A percentile compares a stretch with the other conserved stretches of the same genome.
These are phyloP conservation scores for Crataegus laevigata DNA, from an alignment of 306 rosid species.

Conservation along the genomic window DNA sequence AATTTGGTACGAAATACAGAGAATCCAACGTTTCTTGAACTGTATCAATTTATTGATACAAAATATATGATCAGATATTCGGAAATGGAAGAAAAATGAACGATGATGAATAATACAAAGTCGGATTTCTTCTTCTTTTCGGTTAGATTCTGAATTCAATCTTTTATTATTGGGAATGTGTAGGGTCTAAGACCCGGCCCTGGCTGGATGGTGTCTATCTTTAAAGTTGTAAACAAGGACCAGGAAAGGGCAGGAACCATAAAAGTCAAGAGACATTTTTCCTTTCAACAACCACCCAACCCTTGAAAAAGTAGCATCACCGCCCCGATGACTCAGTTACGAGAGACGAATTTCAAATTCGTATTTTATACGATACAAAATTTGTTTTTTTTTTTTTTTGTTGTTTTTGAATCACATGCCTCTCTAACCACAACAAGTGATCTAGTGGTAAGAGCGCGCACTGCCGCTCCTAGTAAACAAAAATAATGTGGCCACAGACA, in stretches of 20 bases:
- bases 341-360: too few species aligned
- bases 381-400: too few species aligned
- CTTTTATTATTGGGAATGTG: too few species aligned
- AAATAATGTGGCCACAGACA: too few species aligned
- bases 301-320: background rate
- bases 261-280: slow-evolving; percentile 10
- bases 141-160: background rate
- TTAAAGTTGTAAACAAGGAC: slow-evolving; percentile 6
- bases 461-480: fast-evolving
- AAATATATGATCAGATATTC: background rate
- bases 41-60: background rate
- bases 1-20: background rate
- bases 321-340: fast-evolving
- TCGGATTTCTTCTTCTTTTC: background rate
- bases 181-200: too few species aligned
- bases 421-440: too few species aligned
- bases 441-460: fast-evolving
- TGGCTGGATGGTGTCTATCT: background rate
- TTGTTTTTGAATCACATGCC: too few species aligned
- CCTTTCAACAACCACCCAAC: slow-evolving; percentile 7
- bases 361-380: too few species aligned
- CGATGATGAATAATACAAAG: background rate
- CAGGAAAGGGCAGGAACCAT: slow-evolving; percentile 14
- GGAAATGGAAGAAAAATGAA: background rate
- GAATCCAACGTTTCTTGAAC: slow-evolving; percentile 16